Base-by-base conservation (phyloP, 129 eudicot species). In the Smallanthus sonchifolius region DNA sequence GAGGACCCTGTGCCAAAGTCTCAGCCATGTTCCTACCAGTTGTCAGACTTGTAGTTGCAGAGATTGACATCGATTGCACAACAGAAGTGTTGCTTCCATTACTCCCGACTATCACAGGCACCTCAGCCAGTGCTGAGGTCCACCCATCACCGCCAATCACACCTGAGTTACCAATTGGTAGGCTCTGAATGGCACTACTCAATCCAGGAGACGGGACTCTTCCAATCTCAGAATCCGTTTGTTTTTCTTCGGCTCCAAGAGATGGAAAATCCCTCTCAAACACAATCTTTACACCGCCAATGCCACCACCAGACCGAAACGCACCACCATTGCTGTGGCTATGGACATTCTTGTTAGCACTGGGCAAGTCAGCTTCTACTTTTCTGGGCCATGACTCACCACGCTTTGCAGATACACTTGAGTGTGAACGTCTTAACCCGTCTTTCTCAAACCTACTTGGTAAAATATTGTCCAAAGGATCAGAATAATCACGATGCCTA, bases 41-140 rank as follows among this genome's bases (percentile, higher is more conserved):
- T 61, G 42, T 14, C 67, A 61, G 13, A 43, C 42, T 32, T 61
- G 67, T 32, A 61, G 43, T 32, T 32, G 67, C 67, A 14, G 67
- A 61, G 37, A 61, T 6, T 61, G 67, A 14, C 5, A 49, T 37
- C 2, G 49, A 17, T 37, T 38, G 70, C 16, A 38, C 35, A 59
- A 15, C 67, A 32, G 20, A 34, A 32, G 42, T 61, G 67, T 61
- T 61, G 43, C 67, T 61, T 61, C 75, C 81, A 73, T 75, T 83
- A 70, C 83, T 77, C 16, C 67, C 39, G 8, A 61, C 67, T 61
- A 76, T 68, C 34, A 72, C 72, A 36, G 97, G 92, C 28, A 83
- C 89, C 78, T 88, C 95, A 20, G 95, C 95, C 62, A 91, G 74
- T 34, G 95, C 97, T 1, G 95, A 88, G 5, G 88, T 86, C 97